Evolutionary conservation across 2,329 filamentous ascomycete genomes (phyloP), one percentile per base, ranked within the genome.

Genomic region (Fusarium acutatum): DNA sequence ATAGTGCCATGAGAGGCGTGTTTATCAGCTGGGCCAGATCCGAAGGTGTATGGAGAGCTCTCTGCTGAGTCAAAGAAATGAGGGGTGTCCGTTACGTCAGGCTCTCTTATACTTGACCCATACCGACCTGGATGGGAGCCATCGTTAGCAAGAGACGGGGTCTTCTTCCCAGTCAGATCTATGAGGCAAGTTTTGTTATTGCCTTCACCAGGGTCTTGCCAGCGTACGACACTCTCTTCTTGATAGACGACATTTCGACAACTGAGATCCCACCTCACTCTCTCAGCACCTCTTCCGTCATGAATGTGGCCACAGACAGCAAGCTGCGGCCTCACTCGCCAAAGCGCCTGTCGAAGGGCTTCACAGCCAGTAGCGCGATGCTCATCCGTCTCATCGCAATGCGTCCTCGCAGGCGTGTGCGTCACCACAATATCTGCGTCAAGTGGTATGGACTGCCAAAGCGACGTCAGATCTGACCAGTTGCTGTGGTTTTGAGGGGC

Each of bases 241-340:
- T 83, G 84, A 73, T 83, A 87, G 11, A 81, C 80, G 20, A 83
- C 79, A 43, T 85, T 82, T 17, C 77, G 75, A 49, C 76, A 77
- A 3, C 72, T 78, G 32, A 87, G 78, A 68, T 88, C 84, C 93
- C 93, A 95, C 28, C 80, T 81, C 37, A 95, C 85, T 32, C 89
- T 83, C 76, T 91, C 86, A 15, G 86, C 89, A 18, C 92, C 93
- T 72, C 93, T 84, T 8, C 87, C 90, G 69, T 90, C 88, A 79
- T 95, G 92, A 35, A 94, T 88, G 80, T 95, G 93, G 2, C 93
- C 93, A 77, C 91, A 94, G 24, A 95, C 84, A 26, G 89, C 88
- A 54, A 95, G 82, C 60, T 85, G 83, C 10, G 93, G 93, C 43
- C 90, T 85, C 7, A 92, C 87, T 11, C 87, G 83, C 85, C 87